These are phyloP conservation scores for Clarireedia sp. DNA, from an alignment of 2,329 filamentous ascomycete species.

Conservation along the genomic window DNA sequence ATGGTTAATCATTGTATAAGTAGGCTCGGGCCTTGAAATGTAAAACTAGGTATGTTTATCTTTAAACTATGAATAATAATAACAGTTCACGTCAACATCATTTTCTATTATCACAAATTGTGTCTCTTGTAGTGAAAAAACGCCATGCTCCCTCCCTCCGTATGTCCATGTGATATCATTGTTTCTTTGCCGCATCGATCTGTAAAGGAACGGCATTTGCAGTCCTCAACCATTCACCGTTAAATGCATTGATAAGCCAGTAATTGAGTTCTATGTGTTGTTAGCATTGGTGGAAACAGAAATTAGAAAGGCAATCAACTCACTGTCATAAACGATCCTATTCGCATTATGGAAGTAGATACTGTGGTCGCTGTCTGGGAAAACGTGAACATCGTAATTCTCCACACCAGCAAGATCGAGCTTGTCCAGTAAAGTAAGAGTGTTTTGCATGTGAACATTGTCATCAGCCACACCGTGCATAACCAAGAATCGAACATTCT, in stretches of 20 bases:
- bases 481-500: constrained; percentile 80
- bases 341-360: constrained; percentile 95
- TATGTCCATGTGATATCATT: neutral
- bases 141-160: neutral
- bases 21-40: neutral
- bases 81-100: no score
- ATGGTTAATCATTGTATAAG: no score
- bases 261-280: constrained; percentile 60
- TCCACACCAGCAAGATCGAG: constrained; percentile 73
- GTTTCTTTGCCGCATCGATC: constrained; percentile 20
- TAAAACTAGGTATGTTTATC: neutral
- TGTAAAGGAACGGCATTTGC: constrained; percentile 27
- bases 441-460: constrained; percentile 96
- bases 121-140: neutral
- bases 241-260: constrained; percentile 96
- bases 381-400: constrained; percentile 96
- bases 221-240: constrained; percentile 74
- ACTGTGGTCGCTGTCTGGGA: constrained; percentile 90
- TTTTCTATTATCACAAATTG: neutral
- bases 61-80: no score
- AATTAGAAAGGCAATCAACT: constrained; percentile 34
- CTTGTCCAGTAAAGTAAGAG: constrained; percentile 76
- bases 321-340: constrained; percentile 84
- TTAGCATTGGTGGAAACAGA: constrained; percentile 27
- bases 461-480: constrained; percentile 98